These are phyloP conservation scores for Ogataea nonfermentans DNA, from an alignment of 805 yeast species.

Conservation along the genomic window DNA sequence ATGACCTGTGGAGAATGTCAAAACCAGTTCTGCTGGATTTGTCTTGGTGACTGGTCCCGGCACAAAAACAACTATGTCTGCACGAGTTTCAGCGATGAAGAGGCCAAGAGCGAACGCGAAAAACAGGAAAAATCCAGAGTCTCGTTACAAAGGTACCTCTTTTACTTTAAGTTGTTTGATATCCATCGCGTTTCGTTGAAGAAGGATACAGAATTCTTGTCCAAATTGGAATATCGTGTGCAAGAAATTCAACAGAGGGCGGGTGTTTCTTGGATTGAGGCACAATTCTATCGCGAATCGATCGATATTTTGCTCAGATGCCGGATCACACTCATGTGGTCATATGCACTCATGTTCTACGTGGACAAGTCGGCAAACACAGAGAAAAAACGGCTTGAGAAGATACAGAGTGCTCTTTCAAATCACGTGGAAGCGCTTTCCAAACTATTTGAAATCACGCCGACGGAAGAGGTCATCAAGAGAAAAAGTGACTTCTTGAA, in stretches of 20 bases:
- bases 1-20: slow-evolving; percentile 82
- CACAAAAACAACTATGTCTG: slow-evolving; percentile 74
- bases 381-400: slow-evolving; percentile 61
- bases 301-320: slow-evolving; percentile 63
- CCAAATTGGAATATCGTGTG: slow-evolving; percentile 62
- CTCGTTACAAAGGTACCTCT: slow-evolving; percentile 64
- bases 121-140: slow-evolving; percentile 43
- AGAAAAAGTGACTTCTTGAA: slow-evolving; percentile 27
- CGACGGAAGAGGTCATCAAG: slow-evolving; percentile 27
- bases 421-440: slow-evolving; percentile 33
- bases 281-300: slow-evolving; percentile 77
- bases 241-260: slow-evolving; percentile 60
- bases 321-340: slow-evolving; percentile 82
- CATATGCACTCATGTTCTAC: slow-evolving; percentile 78
- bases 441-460: slow-evolving; percentile 34
- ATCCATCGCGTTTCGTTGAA: slow-evolving; percentile 75
- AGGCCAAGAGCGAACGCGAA: slow-evolving; percentile 37
- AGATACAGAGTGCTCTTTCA: slow-evolving; percentile 24
- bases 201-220: slow-evolving; percentile 63
- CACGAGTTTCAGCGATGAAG: slow-evolving; percentile 45
- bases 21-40: slow-evolving; percentile 91
- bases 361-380: slow-evolving; percentile 41
- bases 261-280: slow-evolving; percentile 81
- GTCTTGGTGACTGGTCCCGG: slow-evolving; percentile 68
- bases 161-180: slow-evolving; percentile 69